phyloP scores from a whole-genome alignment of 768 basidiomycete species.

The Tephrocybe sp. region DNA sequence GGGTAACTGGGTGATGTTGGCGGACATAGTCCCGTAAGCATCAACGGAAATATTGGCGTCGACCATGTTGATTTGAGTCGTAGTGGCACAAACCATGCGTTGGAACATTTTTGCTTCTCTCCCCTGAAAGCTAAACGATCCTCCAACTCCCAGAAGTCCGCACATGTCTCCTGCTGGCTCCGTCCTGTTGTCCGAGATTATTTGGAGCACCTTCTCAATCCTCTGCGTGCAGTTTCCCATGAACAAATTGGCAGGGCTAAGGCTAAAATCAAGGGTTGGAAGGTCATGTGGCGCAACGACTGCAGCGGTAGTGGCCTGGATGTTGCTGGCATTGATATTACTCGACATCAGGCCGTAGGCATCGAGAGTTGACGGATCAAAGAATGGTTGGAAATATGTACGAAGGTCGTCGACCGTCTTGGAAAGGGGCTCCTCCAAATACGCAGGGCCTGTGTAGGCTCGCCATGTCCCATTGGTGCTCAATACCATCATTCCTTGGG shows the following conservation, averaged over 20 bases:
- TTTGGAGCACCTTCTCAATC: background rate
- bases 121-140: background rate
- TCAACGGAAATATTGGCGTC: background rate
- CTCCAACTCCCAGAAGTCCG: background rate
- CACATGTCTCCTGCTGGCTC: background rate
- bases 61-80: conserved; percentile 6
- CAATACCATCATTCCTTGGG: background rate
- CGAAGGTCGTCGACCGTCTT: conserved; percentile 21
- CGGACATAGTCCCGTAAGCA: background rate
- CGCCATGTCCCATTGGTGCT: conserved; percentile 16
- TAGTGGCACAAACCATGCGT: conserved; percentile 2
- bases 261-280: background rate
- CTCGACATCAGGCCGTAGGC: too few relatives aligned
- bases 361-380: background rate
- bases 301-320: background rate
- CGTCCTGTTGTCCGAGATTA: background rate
- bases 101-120: background rate
- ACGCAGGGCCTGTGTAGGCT: conserved; percentile 20
- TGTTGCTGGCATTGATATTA: background rate
- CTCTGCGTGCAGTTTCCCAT: background rate
- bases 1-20: background rate
- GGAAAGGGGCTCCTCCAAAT: conserved; percentile 15
- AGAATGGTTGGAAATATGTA: conserved; percentile 15
- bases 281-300: background rate
- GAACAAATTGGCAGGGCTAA: too few relatives aligned